Percentiles rank a stretch among this genome's conserved stretches.
phyloP scores from a whole-genome alignment of 2,329 filamentous ascomycete genomes.

The Penicillium occitanis region DNA sequence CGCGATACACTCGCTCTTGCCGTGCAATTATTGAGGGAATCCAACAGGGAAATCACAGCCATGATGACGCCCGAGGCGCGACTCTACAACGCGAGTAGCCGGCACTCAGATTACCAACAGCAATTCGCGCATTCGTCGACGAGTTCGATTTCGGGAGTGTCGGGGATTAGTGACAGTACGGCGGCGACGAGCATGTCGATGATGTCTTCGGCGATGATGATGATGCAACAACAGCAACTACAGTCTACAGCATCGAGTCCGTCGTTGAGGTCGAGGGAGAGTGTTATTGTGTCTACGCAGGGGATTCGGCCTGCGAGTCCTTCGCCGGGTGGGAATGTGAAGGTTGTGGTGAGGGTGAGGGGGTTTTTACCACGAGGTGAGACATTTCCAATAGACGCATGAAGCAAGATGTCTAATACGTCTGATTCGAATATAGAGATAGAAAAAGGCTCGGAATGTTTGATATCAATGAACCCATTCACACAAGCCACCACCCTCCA shows the following conservation, averaged over 20 bases:
- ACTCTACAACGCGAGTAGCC: constrained; percentile 30
- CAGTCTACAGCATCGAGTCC: constrained; percentile 73
- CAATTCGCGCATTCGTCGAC: constrained; percentile 34
- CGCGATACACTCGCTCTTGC: constrained; percentile 41
- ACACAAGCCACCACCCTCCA: constrained; percentile 82
- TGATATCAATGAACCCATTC: constrained; percentile 86
- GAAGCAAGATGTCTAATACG: too few species aligned
- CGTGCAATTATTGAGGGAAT: constrained; percentile 41
- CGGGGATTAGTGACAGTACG: constrained; percentile 38
- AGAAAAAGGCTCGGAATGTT: constrained; percentile 75
- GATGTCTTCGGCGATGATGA: constrained; percentile 34
- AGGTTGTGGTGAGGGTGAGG: constrained; percentile 77
- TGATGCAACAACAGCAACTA: constrained; percentile 21
- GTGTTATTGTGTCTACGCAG: constrained; percentile 56
- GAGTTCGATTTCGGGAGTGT: constrained; percentile 37
- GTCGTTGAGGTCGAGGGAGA: constrained; percentile 71
- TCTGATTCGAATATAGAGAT: constrained; percentile 60
- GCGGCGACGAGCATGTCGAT: constrained; percentile 38
- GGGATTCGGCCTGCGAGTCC: constrained; percentile 47
- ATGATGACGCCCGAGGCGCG: constrained; percentile 42
- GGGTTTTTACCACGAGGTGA: constrained; percentile 76
- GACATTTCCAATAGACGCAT: too few species aligned
- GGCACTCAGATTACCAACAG: constrained; percentile 15
- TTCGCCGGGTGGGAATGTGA: constrained; percentile 71
- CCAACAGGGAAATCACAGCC: constrained; percentile 33